Evolutionary conservation across 768 basidiomycete genomes (phyloP).

Genomic region (Galerina sulciceps): DNA sequence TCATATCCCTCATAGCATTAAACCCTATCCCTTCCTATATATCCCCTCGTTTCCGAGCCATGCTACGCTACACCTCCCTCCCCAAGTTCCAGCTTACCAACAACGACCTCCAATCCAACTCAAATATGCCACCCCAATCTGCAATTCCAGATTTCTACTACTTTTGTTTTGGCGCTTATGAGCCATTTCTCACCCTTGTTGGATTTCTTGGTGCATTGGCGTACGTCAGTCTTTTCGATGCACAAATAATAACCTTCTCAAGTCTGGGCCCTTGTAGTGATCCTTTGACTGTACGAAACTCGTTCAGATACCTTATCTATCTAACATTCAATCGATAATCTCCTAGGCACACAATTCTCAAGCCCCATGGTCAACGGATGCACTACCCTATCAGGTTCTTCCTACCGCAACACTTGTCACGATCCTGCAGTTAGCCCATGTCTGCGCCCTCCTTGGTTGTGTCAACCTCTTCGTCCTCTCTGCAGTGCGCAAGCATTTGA

Average conservation of each 20-base stretch:
- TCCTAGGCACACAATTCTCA: constrained; percentile 72
- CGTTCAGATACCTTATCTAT: not conserved
- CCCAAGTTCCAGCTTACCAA: constrained; percentile 10
- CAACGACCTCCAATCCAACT: constrained; percentile 6
- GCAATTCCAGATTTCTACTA: constrained; percentile 78
- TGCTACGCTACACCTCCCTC: constrained; percentile 3
- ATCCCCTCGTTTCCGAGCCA: not conserved
- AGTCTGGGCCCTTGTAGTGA: constrained; percentile 41
- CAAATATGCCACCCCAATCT: constrained; percentile 50
- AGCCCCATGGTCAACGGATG: constrained; percentile 68
- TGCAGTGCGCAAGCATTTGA: constrained; percentile 63
- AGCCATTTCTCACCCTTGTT: constrained; percentile 65
- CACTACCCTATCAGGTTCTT: constrained; percentile 50
- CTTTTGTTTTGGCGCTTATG: constrained; percentile 73
- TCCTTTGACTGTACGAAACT: constrained; percentile 59
- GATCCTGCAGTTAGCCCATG: constrained; percentile 76
- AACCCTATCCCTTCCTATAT: constrained; percentile 8
- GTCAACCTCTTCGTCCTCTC: constrained; percentile 71
- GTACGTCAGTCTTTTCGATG: constrained; percentile 32
- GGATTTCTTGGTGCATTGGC: constrained; percentile 69
- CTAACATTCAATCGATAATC: constrained; percentile 4
- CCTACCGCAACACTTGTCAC: constrained; percentile 71
- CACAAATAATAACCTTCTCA: constrained; percentile 5
- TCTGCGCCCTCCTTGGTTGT: constrained; percentile 74
- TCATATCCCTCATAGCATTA: not conserved